Evolutionary conservation across 805 yeast species (phyloP).

Genomic region (Huiozyma sinensis): DNA sequence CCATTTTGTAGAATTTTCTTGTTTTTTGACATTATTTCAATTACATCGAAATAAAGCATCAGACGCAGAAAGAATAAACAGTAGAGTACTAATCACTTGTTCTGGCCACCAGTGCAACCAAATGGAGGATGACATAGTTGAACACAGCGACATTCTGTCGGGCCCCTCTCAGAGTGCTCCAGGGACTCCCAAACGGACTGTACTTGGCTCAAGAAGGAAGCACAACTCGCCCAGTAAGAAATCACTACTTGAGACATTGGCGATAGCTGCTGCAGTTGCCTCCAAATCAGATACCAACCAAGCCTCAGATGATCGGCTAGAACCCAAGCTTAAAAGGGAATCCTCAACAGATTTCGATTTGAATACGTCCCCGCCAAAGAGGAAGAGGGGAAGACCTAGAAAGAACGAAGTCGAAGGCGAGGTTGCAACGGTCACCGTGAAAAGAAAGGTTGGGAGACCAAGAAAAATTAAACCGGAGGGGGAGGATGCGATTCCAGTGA

Average conservation of each 20-base stretch:
- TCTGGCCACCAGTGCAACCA: not conserved
- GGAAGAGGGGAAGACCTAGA: not conserved
- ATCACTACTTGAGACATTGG: constrained; percentile 1
- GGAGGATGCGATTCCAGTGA: not conserved
- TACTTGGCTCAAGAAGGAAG: too few relatives aligned
- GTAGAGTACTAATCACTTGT: too few relatives aligned
- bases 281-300: too few relatives aligned
- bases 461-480: not conserved
- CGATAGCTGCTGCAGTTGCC: not conserved
- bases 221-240: not conserved
- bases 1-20: not conserved
- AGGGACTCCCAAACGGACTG: too few relatives aligned
- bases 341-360: too few relatives aligned
- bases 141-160: constrained; percentile 17
- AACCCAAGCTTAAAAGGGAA: too few relatives aligned
- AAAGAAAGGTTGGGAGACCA: not conserved
- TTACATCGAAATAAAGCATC: too few relatives aligned
- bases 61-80: too few relatives aligned
- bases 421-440: not conserved
- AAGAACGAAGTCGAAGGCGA: not conserved
- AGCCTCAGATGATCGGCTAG: too few relatives aligned
- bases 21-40: not conserved
- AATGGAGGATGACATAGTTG: constrained; percentile 12
- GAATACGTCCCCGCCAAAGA: not conserved
- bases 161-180: constrained; percentile 6